Conservation (phyloP, 345 rosid species). For the Litchi chinensis region DNA sequence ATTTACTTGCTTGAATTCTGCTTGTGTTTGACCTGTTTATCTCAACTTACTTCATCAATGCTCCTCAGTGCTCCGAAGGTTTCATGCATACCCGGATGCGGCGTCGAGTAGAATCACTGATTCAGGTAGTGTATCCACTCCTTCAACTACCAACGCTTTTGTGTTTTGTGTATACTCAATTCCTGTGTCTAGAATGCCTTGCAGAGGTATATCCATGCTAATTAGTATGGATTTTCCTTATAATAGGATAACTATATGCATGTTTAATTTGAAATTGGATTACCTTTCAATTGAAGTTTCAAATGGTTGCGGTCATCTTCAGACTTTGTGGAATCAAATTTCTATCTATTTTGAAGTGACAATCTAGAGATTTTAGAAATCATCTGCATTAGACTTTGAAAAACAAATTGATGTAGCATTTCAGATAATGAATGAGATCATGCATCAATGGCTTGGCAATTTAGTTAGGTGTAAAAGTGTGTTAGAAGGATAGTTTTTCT, state of each 20-base stretch:
- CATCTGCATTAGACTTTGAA: background rate
- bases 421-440: background rate
- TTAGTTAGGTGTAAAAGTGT: too few species aligned
- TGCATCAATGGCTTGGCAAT: background rate
- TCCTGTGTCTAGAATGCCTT: background rate
- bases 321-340: background rate
- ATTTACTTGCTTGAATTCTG: background rate
- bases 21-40: constrained; percentile 5
- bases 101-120: constrained; percentile 85
- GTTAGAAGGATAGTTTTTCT: background rate
- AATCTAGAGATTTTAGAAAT: background rate
- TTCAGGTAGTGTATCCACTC: constrained; percentile 55
- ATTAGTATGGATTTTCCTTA: background rate
- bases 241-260: background rate
- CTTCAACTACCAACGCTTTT: background rate
- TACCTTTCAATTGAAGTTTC: background rate
- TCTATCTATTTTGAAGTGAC: background rate
- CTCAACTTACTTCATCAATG: constrained; percentile 11
- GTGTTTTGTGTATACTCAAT: background rate
- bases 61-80: constrained; percentile 78
- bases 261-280: background rate
- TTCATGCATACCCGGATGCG: constrained; percentile 99
- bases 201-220: background rate
- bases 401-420: background rate
- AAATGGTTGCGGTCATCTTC: background rate